Percentiles rank a stretch among this genome's conserved stretches.
phyloP scores from a whole-genome alignment of 257 asterid genomes.

The Solanum lignicaule region DNA sequence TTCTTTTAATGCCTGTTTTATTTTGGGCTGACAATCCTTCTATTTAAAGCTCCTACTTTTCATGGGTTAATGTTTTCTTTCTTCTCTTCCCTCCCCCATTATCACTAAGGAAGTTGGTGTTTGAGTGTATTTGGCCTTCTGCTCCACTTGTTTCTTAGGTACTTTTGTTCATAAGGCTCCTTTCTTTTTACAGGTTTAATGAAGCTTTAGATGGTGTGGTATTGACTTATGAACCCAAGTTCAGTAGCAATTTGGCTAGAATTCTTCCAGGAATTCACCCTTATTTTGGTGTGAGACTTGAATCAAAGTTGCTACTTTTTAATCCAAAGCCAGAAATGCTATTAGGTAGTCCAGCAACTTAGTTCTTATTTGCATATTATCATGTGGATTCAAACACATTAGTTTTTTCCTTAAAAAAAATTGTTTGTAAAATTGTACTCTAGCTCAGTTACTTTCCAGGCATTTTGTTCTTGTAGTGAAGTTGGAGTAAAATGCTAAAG shows the following conservation, averaged over 20 bases:
- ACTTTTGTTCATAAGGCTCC: not conserved
- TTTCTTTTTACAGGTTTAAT: conserved; percentile 35
- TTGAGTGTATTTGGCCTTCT: not conserved
- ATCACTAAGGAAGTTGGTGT: not conserved
- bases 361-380: not conserved
- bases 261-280: conserved; percentile 64
- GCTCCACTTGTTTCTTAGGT: not conserved
- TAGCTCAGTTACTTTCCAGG: not conserved
- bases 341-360: conserved; percentile 31
- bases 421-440: not conserved
- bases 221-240: conserved; percentile 57
- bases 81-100: not conserved
- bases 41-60: not conserved
- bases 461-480: not conserved
- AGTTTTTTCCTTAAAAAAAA: not conserved
- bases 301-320: conserved; percentile 53
- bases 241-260: conserved; percentile 34
- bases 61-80: not conserved
- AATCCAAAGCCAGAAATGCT: conserved; percentile 59
- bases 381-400: not conserved
- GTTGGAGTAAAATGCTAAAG: not conserved
- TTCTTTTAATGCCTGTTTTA: not conserved
- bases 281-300: conserved; percentile 44
- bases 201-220: conserved; percentile 76
- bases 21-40: not conserved